Conservation (phyloP, 1,139 yeast species). For the Blastobotrys ciferrii region DNA sequence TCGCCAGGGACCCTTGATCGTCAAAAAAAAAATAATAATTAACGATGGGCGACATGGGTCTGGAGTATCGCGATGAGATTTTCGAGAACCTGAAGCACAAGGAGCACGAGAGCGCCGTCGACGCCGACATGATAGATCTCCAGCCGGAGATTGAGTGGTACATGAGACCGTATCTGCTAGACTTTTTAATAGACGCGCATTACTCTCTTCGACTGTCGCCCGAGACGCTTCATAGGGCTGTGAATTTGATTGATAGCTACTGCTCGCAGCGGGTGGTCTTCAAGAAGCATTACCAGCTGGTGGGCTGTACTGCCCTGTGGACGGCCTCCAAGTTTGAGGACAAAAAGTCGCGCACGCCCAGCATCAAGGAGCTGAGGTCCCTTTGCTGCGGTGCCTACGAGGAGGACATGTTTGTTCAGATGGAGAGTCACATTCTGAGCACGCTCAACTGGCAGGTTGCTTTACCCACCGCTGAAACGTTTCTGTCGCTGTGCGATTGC, state of each 20-base stretch:
- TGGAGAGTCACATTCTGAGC: conserved; percentile 88
- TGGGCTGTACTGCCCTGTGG: conserved; percentile 94
- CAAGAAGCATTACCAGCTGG: conserved; percentile 87
- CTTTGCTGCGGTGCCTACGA: conserved; percentile 91
- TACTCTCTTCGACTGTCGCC: conserved; percentile 74
- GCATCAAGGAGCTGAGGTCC: conserved; percentile 67
- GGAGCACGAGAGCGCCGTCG: conserved; percentile 32
- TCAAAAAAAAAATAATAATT: too few relatives aligned
- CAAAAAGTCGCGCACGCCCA: conserved; percentile 82
- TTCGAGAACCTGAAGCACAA: conserved; percentile 35
- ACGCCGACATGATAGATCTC: conserved; percentile 68
- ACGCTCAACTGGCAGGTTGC: conserved; percentile 86
- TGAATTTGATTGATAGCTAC: conserved; percentile 84
- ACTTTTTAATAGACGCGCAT: conserved; percentile 81
- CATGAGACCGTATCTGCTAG: conserved; percentile 87
- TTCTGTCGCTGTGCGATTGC: conserved; percentile 30
- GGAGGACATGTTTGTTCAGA: conserved; percentile 88
- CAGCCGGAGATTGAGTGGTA: conserved; percentile 95
- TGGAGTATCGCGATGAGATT: conserved; percentile 37
- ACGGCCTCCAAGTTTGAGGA: conserved; percentile 94
- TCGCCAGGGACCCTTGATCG: too few relatives aligned
- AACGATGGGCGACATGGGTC: background rate
- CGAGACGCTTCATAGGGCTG: conserved; percentile 75
- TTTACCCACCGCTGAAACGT: conserved; percentile 49
- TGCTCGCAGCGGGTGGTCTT: conserved; percentile 90